Conservation (phyloP, 1,139 yeast genomes). For the Arxiozyma bovina region DNA sequence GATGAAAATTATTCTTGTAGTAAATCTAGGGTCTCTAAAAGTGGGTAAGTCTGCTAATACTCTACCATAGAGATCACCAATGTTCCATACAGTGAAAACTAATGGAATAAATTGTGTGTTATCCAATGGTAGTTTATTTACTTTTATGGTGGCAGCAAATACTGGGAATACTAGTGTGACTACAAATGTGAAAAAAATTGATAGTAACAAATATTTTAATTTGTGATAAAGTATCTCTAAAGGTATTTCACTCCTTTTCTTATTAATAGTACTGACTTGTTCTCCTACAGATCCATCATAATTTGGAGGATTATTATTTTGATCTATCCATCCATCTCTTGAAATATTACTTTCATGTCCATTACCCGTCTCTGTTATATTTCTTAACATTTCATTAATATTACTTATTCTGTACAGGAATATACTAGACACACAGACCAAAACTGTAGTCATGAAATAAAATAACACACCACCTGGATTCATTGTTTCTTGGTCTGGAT, state of each 20-base stretch:
- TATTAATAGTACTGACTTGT: neutral
- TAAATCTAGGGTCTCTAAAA: constrained; percentile 16
- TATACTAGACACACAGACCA: constrained; percentile 47
- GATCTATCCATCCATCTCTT: no score
- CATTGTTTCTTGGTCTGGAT: constrained; percentile 11
- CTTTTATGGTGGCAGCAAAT: constrained; percentile 66
- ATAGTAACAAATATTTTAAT: constrained; percentile 51
- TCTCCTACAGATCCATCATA: neutral
- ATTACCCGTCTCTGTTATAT: neutral
- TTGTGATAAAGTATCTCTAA: constrained; percentile 43
- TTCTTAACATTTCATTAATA: constrained; percentile 11
- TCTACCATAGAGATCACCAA: constrained; percentile 79
- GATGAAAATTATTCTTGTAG: constrained; percentile 34
- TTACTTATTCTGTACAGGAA: constrained; percentile 26
- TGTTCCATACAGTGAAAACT: constrained; percentile 75
- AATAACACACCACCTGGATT: constrained; percentile 32
- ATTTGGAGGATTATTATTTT: neutral
- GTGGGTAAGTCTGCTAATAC: constrained; percentile 46
- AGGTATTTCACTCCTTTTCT: constrained; percentile 17
- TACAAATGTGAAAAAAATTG: constrained; percentile 70
- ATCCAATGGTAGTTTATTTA: constrained; percentile 26
- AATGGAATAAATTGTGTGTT: constrained; percentile 58
- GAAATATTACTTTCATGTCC: no score
- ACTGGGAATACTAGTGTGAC: constrained; percentile 80
- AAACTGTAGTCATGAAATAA: constrained; percentile 63